Evolutionary conservation across 108 stramenopile genomes (phyloP).

Genomic region (Skeletonema potamos): DNA sequence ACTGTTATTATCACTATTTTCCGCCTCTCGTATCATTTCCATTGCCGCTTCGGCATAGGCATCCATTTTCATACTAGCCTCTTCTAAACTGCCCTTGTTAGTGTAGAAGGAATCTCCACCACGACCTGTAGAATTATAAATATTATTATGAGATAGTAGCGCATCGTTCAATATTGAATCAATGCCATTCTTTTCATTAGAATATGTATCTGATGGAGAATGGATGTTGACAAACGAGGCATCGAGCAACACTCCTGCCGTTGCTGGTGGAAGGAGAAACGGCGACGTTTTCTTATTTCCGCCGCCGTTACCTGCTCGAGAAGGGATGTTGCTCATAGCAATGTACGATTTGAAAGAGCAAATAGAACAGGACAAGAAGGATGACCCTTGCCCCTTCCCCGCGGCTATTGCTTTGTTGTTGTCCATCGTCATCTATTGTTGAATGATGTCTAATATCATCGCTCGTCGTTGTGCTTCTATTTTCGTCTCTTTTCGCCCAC

Average conservation of each 20-base stretch:
- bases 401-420: background rate
- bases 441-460: too few relatives aligned
- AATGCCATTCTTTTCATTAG: background rate
- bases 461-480: too few relatives aligned
- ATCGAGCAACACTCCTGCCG: background rate
- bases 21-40: background rate
- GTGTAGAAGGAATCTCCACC: background rate
- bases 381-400: background rate
- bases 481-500: too few relatives aligned
- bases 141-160: constrained; percentile 1
- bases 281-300: background rate
- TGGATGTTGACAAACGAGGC: constrained; percentile 23
- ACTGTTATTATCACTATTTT: background rate
- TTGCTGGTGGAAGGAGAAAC: background rate
- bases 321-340: too few relatives aligned
- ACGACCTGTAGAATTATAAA: background rate
- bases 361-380: background rate
- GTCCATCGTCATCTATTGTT: background rate
- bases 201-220: background rate
- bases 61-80: constrained; percentile 16
- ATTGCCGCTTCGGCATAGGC: background rate
- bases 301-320: background rate
- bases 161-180: constrained; percentile 12
- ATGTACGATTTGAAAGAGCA: background rate
- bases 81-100: constrained; percentile 1